Evolutionary conservation across 2,329 filamentous ascomycete species (phyloP), one percentile per base, ranked within the genome.

Genomic region (Volutella citrinella): DNA sequence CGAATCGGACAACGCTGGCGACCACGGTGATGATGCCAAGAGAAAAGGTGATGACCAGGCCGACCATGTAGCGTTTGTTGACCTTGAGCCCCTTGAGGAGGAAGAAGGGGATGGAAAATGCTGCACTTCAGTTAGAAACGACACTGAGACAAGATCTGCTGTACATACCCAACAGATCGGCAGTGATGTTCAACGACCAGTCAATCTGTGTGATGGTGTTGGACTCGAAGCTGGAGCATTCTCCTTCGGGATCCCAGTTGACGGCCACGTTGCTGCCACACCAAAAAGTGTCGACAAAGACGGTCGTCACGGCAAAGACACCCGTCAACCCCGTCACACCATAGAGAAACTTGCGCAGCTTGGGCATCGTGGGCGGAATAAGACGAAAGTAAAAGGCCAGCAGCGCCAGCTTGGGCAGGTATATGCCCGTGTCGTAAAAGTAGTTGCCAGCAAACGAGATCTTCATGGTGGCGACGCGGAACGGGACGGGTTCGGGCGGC

Each of bases 341-440:
- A 18, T 54, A 53, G 1, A 57, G 44, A 10, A 30, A 32, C 7
- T 46, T 54, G 3, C 54, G 48, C 8, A 57, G 24, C 3, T 18
- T 7, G 2, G 54, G 54, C 25, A 56, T 34, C 1, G 53, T 57
- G 1, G 28, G 34, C 1, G 54, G 54, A 5, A 57, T 46, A 3
- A 57, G 38, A 24, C 46, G 47, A 34, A 43, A 56, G 33, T 56
- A 57, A n/a, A 57, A 43, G 2, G 54, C 51, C 12, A 56, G 20
- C 18, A 57, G 14, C 1, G 54, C 54, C 21, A 57, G 10, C 23
- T 57, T 57, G 3, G 54, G 55, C 4, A 57, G 35, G 24, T 57
- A 57, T 8, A 57, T 36, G 5, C 54, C 54, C 4, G 54, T 56
- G 16, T 57, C 54, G 40, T 57, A 57, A 10, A 57, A 55, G 28